Base-by-base conservation (phyloP, 2,329 filamentous ascomycete genomes). In the Pseudocercospora fuligena region DNA sequence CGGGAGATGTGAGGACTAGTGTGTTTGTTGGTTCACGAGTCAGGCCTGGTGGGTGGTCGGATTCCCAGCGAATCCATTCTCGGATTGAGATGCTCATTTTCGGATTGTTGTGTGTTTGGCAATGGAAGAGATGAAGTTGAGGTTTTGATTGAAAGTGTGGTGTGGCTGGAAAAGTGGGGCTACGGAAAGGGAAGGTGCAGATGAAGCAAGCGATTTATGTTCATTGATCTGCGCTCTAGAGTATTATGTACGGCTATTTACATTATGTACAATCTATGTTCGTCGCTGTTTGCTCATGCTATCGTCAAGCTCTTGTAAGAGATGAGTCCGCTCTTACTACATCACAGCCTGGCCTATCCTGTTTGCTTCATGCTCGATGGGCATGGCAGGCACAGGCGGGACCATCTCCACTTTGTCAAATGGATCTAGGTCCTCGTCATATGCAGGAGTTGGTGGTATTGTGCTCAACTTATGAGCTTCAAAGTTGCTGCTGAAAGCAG, bases 1-100 rank as follows among this genome's bases (percentile, higher is more conserved):
- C 74, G 1, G 86, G 85, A 2, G 87, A 87, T 0, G 89, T 91
- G 54, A 91, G 79, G 12, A 91, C 89, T 3, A 90, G 74, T 0
- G 89, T 91, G 1, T 83, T 85, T 0, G 89, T 91, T 16, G 86
- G 86, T 75, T 91, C 89, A 60, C 78, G 31, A 1, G 53, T 16
- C 2, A 2, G 3, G 12, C 0, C 6, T 11, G 7, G 78, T n/a
- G 83, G 76, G 16, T 78, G 73, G 0, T 80, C 82, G 1, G 85
- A 84, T 2, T 85, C 79, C 85, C 87, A 89, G 66, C 84, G 84
- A 70, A 90, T 89, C 69, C 83, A 87, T 58, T 85, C 80, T 54
- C 89, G 84, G 60, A 84, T 75, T 0, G 88, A 90, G 49, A 90
- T 86, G 71, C 73, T 77, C 72, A 74, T 75, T 9, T 14, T 69